A percentile compares a stretch with the other conserved stretches of the same genome.
Conservation (phyloP, 1,284 basidiomycete species). For the Ceraceosorus guamensis region DNA sequence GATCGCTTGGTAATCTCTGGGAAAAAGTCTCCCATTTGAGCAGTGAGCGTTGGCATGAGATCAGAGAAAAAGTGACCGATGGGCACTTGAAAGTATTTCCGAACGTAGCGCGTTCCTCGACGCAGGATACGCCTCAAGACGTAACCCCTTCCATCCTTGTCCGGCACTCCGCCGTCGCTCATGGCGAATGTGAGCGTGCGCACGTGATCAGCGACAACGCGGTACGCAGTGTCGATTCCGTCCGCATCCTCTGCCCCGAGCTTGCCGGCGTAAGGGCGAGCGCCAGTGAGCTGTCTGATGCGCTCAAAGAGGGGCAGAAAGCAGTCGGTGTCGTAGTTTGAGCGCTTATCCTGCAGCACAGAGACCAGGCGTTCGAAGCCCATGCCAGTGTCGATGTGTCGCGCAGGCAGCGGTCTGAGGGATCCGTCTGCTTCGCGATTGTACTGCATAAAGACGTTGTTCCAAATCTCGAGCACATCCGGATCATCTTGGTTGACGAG, state of each 20-base stretch:
- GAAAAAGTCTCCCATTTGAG: slow-evolving; percentile 81
- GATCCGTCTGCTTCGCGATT: slow-evolving; percentile 86
- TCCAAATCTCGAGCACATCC: slow-evolving; percentile 97
- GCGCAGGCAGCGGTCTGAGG: slow-evolving; percentile 72
- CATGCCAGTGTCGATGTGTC: slow-evolving; percentile 98
- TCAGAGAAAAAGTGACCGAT: slow-evolving; percentile 95
- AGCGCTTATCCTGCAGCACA: slow-evolving; percentile 77
- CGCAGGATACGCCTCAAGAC: slow-evolving; percentile 86
- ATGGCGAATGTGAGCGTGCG: slow-evolving; percentile 91
- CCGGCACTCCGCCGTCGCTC: slow-evolving; percentile 90
- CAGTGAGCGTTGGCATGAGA: slow-evolving; percentile 78
- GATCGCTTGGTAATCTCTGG: slow-evolving; percentile 83
- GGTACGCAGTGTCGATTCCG: slow-evolving; percentile 94
- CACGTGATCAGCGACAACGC: slow-evolving; percentile 93
- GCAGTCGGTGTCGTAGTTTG: slow-evolving; percentile 97
- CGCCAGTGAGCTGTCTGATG: slow-evolving; percentile 83
- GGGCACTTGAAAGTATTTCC: slow-evolving; percentile 87
- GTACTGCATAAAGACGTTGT: slow-evolving; percentile 98
- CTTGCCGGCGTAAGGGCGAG: slow-evolving; percentile 76
- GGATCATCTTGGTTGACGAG: slow-evolving; percentile 94
- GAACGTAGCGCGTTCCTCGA: slow-evolving; percentile 84
- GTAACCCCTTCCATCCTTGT: slow-evolving; percentile 92
- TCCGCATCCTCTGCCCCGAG: slow-evolving; percentile 88
- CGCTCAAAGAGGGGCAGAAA: slow-evolving; percentile 81
- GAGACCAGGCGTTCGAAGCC: slow-evolving; percentile 97